Conservation (phyloP, 371 early-diverging fungal species). For the Haplosporangium sp. region DNA sequence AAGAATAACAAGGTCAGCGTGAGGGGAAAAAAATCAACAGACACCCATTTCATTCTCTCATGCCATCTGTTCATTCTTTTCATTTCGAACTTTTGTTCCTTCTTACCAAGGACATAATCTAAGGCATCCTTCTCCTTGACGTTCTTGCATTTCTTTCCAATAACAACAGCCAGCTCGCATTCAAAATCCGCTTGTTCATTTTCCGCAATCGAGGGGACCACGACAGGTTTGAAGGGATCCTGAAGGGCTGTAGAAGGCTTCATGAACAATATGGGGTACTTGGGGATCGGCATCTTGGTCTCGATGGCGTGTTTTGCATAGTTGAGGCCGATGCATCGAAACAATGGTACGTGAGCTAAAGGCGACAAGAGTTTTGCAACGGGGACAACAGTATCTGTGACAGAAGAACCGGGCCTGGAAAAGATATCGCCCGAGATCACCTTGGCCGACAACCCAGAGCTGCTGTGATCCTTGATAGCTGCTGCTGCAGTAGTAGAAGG, state of each 20-base stretch:
- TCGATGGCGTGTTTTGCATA: constrained; percentile 68
- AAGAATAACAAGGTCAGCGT: background rate
- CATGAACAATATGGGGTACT: constrained; percentile 67
- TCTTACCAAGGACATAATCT: constrained; percentile 62
- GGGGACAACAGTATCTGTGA: constrained; percentile 53
- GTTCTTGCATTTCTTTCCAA: constrained; percentile 65
- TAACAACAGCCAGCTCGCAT: constrained; percentile 70
- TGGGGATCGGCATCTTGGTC: constrained; percentile 59
- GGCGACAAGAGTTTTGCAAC: constrained; percentile 65
- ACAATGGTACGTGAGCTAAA: constrained; percentile 52
- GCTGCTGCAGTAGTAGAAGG: constrained; percentile 19
- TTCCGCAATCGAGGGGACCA: constrained; percentile 60
- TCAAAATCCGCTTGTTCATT: constrained; percentile 70
- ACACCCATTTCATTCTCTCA: background rate
- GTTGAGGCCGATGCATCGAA: constrained; percentile 71
- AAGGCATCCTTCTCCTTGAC: constrained; percentile 62
- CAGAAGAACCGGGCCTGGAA: constrained; percentile 32
- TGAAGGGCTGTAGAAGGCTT: constrained; percentile 61
- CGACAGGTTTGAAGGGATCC: constrained; percentile 60
- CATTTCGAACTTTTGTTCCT: too few species aligned
- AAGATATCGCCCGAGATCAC: constrained; percentile 61
- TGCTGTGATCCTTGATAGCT: constrained; percentile 16
- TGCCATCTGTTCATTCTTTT: too few species aligned
- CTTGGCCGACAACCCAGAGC: constrained; percentile 59
- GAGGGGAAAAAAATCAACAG: constrained; percentile 1